Conservation (phyloP, 2,329 filamentous ascomycete species). For the Tetracladium maxilliforme region DNA sequence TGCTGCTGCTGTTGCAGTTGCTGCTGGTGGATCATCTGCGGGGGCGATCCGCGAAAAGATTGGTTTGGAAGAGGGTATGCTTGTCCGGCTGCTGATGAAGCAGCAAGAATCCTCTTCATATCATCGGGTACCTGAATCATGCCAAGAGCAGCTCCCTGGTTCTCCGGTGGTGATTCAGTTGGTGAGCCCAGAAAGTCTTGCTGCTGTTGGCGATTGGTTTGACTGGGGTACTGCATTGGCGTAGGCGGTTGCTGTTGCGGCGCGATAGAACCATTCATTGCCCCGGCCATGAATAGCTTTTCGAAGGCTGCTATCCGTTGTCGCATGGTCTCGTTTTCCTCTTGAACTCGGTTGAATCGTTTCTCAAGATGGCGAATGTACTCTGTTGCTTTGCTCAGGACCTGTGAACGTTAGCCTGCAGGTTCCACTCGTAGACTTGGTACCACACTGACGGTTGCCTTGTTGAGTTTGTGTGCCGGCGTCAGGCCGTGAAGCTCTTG, state of each 20-base stretch:
- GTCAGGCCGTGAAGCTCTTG: slow-evolving; percentile 72
- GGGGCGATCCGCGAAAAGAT: no score
- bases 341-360: slow-evolving; percentile 65
- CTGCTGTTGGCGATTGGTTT: slow-evolving; percentile 11
- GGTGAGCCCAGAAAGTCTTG: slow-evolving; percentile 10
- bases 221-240: slow-evolving; percentile 20
- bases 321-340: slow-evolving; percentile 71
- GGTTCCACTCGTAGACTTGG: not conserved
- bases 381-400: slow-evolving; percentile 88
- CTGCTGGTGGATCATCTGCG: slow-evolving; percentile 39
- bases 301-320: slow-evolving; percentile 60
- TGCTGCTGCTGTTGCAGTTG: slow-evolving; percentile 31
- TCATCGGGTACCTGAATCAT: slow-evolving; percentile 54
- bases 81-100: slow-evolving; percentile 13
- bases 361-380: slow-evolving; percentile 92
- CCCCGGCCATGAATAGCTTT: slow-evolving; percentile 66
- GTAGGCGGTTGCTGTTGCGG: slow-evolving; percentile 35
- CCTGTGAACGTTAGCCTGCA: slow-evolving; percentile 13
- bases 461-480: slow-evolving; percentile 88
- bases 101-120: slow-evolving; percentile 26
- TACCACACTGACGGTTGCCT: slow-evolving; percentile 56
- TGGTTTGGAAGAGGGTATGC: slow-evolving; percentile 14
- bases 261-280: slow-evolving; percentile 46
- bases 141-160: slow-evolving; percentile 28
- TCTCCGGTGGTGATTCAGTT: slow-evolving; percentile 11